These are phyloP conservation scores for Xerocomellus amylosporus DNA, from an alignment of 768 basidiomycete genomes.

Conservation along the genomic window DNA sequence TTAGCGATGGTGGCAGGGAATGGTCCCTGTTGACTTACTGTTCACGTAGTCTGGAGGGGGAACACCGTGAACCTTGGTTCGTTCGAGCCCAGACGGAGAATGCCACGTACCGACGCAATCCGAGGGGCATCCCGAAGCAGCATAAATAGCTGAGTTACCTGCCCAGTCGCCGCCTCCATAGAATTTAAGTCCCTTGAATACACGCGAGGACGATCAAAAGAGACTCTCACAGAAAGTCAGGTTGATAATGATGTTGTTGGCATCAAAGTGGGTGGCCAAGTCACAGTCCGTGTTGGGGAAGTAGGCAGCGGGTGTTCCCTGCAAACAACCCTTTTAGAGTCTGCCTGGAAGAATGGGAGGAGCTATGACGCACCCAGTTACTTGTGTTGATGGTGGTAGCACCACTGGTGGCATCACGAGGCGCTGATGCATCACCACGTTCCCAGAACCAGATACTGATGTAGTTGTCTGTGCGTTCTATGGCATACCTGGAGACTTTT, in stretches of 20 bases:
- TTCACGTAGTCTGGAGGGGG: conserved; percentile 26
- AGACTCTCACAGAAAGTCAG: conserved; percentile 31
- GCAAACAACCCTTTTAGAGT: neutral
- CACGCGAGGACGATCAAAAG: no score
- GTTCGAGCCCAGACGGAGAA: neutral
- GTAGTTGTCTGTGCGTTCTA: conserved; percentile 33
- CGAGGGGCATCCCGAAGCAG: conserved; percentile 31
- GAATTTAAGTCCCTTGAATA: neutral
- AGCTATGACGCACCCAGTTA: conserved; percentile 20
- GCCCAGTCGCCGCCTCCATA: conserved; percentile 32
- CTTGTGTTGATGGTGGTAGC: conserved; percentile 17
- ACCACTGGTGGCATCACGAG: conserved; percentile 31
- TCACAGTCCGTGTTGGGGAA: conserved; percentile 42
- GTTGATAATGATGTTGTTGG: conserved; percentile 35
- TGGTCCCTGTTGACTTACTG: conserved; percentile 8
- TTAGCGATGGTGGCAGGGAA: neutral
- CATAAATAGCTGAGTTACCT: conserved; percentile 25
- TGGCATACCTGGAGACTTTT: conserved; percentile 34
- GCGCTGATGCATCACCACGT: conserved; percentile 30
- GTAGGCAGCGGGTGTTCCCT: conserved; percentile 36
- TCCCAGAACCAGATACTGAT: conserved; percentile 45
- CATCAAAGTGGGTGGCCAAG: conserved; percentile 35
- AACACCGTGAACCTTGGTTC: neutral
- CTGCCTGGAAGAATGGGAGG: neutral
- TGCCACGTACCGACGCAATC: conserved; percentile 25